These are phyloP conservation scores for Phlegmacium glaucopus DNA, from an alignment of 768 basidiomycete genomes.

Conservation along the genomic window DNA sequence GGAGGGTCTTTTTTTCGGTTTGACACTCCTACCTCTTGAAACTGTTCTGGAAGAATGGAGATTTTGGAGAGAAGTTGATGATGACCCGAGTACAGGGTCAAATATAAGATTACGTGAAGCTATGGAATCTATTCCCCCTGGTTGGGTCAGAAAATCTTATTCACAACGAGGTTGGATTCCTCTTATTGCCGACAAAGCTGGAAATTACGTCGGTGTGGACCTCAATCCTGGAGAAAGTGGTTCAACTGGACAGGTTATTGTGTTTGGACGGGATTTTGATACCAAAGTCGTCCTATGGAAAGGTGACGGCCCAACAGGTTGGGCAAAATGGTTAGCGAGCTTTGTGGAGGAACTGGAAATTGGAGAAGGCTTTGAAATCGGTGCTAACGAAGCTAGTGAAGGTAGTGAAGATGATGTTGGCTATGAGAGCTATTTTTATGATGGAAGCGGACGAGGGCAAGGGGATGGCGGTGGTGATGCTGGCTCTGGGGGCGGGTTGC, in stretches of 20 bases:
- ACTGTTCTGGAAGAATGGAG: conserved; percentile 93
- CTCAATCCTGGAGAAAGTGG: conserved; percentile 82
- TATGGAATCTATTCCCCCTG: conserved; percentile 88
- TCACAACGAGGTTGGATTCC: conserved; percentile 97
- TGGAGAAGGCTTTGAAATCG: conserved; percentile 86
- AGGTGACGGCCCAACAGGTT: conserved; percentile 87
- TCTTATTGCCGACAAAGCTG: conserved; percentile 87
- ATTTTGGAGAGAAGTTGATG: conserved; percentile 94
- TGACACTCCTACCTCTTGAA: conserved; percentile 89
- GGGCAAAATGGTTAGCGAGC: conserved; percentile 90
- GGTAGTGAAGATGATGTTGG: conserved; percentile 83
- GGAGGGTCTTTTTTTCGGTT: conserved; percentile 93
- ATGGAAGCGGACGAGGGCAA: conserved; percentile 72
- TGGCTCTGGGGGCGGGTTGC: conserved; percentile 65
- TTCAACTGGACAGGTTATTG: conserved; percentile 86
- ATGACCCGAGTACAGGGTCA: conserved; percentile 81
- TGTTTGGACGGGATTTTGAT: conserved; percentile 99
- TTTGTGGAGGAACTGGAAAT: conserved; percentile 93
- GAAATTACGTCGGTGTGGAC: conserved; percentile 97
- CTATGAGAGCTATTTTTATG: conserved; percentile 84
- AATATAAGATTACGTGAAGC: conserved; percentile 66
- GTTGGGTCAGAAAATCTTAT: conserved; percentile 87
- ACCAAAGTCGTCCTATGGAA: conserved; percentile 94
- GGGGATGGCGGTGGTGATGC: conserved; percentile 78
- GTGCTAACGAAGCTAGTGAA: conserved; percentile 54